Evolutionary conservation across 148 eudicot genomes (phyloP).

Genomic region (Rhododendron williamsianum): DNA sequence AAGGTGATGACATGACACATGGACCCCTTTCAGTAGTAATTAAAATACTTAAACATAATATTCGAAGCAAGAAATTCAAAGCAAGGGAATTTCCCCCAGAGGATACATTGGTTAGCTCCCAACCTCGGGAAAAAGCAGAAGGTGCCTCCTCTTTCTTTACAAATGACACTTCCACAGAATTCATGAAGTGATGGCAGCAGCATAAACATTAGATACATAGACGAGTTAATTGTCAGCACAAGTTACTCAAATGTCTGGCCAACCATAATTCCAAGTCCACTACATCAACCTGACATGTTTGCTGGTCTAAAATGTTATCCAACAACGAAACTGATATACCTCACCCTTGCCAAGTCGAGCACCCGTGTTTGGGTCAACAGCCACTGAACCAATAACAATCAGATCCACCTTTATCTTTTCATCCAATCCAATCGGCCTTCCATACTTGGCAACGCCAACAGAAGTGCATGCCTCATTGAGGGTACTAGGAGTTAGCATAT

Average conservation of each 20-base stretch:
- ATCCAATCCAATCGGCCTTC: conserved; percentile 78
- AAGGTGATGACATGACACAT: not conserved
- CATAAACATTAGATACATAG: not conserved
- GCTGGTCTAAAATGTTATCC: not conserved
- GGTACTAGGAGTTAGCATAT: conserved; percentile 46
- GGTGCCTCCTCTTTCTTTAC: not conserved
- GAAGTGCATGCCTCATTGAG: conserved; percentile 89
- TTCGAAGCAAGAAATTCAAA: not conserved
- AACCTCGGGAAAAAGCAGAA: not conserved
- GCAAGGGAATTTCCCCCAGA: not conserved
- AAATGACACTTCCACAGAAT: not conserved
- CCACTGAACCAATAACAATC: conserved; percentile 89
- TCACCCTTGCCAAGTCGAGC: conserved; percentile 99
- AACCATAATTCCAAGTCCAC: not conserved
- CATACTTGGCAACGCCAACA: conserved; percentile 88
- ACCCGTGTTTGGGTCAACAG: conserved; percentile 86
- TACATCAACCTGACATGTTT: not conserved
- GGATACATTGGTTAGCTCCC: not conserved
- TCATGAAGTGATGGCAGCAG: not conserved
- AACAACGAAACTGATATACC: conserved; percentile 34
- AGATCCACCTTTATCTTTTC: conserved; percentile 88
- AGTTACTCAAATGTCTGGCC: not conserved
- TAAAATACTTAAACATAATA: not conserved
- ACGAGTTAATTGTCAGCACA: not conserved
- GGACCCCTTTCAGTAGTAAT: not conserved